Evolutionary conservation across 208 protist species (phyloP).

Genomic region (Trichomonas gallinae): DNA sequence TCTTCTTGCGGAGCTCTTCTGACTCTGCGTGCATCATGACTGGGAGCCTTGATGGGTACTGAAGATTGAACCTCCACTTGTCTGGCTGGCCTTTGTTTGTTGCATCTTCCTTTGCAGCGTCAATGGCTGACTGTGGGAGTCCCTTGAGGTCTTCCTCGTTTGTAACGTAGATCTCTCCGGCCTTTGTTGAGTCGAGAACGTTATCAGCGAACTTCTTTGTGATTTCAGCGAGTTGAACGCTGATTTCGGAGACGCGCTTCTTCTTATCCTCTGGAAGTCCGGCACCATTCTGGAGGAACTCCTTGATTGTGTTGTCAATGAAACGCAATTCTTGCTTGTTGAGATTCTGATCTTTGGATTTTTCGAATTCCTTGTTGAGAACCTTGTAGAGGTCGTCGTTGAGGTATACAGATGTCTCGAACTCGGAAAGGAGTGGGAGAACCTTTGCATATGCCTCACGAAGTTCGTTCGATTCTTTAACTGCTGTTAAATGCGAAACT

Average conservation of each 20-base stretch:
- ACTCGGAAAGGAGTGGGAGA: not conserved
- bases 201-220: constrained; percentile 10
- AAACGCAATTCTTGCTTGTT: not conserved
- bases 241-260: not conserved
- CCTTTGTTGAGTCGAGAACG: not conserved
- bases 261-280: not conserved
- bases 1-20: not conserved
- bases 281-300: not conserved
- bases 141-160: not conserved
- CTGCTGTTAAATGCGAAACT: not conserved
- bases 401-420: not conserved
- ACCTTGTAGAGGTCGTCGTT: not conserved
- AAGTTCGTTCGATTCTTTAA: not conserved
- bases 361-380: not conserved
- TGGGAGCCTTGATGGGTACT: not conserved
- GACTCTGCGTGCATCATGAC: not conserved
- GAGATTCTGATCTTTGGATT: not conserved
- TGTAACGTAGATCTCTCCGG: not conserved
- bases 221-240: not conserved
- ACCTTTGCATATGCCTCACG: not conserved
- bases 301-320: not conserved
- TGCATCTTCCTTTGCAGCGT: not conserved
- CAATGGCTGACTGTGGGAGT: not conserved
- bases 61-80: not conserved
- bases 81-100: not conserved